Evolutionary conservation across 1,139 yeast genomes (phyloP).

Genomic region (Saccharomyces hybrid): DNA sequence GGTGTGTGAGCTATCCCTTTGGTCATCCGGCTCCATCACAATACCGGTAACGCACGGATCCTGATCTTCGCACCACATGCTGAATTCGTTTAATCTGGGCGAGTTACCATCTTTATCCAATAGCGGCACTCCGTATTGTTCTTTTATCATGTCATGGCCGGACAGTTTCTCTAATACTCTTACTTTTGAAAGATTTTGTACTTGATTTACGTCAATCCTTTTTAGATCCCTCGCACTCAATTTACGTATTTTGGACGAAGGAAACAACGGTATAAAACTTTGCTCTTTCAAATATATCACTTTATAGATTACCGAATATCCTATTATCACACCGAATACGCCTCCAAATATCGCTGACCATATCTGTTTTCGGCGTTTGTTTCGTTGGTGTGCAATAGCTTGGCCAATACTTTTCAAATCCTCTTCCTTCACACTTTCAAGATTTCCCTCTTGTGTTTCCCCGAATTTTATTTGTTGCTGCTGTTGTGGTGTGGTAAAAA

Average conservation of each 20-base stretch:
- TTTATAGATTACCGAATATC: slow-evolving; percentile 26
- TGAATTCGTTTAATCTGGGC: slow-evolving; percentile 18
- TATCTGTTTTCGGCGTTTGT: slow-evolving; percentile 12
- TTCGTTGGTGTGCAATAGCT: slow-evolving; percentile 16
- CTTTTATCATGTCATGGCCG: slow-evolving; percentile 28
- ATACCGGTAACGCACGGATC: slow-evolving; percentile 28
- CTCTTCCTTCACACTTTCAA: not conserved
- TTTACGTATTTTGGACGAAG: slow-evolving; percentile 21
- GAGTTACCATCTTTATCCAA: slow-evolving; percentile 16
- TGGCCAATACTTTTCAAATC: slow-evolving; percentile 11
- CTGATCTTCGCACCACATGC: slow-evolving; percentile 30
- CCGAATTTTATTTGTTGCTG: not conserved
- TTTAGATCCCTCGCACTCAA: slow-evolving; percentile 19
- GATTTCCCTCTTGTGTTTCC: not conserved
- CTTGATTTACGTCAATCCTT: slow-evolving; percentile 17
- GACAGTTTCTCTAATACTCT: slow-evolving; percentile 23
- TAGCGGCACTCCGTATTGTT: slow-evolving; percentile 29
- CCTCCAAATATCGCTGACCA: slow-evolving; percentile 11
- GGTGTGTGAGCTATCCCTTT: slow-evolving; percentile 9
- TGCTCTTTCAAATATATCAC: slow-evolving; percentile 22
- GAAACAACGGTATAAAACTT: slow-evolving; percentile 24
- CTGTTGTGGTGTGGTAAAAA: slow-evolving; percentile 9
- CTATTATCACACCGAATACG: slow-evolving; percentile 19
- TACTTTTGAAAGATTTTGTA: slow-evolving; percentile 17
- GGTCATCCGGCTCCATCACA: slow-evolving; percentile 12